Conservation (phyloP, 2,329 filamentous ascomycete species). For the Talaromyces pinophilus region DNA sequence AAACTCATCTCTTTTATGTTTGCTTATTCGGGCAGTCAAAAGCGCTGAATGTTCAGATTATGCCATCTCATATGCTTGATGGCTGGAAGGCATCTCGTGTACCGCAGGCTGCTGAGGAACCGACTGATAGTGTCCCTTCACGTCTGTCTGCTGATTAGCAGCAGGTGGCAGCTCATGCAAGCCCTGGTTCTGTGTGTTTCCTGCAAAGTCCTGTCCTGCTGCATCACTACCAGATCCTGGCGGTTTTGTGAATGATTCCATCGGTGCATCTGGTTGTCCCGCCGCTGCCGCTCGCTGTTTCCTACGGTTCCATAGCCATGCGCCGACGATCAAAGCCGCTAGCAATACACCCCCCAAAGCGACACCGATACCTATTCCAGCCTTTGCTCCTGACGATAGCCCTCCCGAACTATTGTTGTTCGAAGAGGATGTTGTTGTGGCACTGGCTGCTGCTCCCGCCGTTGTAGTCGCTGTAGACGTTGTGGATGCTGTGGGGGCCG, state of each 20-base stretch:
- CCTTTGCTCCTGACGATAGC: background rate
- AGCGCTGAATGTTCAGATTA: background rate
- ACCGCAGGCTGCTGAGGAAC: background rate
- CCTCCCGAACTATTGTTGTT: background rate
- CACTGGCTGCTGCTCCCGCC: background rate
- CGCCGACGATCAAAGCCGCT: background rate
- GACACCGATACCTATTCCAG: conserved; percentile 11
- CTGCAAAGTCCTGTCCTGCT: background rate
- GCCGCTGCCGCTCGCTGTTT: background rate
- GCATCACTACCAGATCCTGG: background rate
- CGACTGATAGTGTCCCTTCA: conserved; percentile 1
- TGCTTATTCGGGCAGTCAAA: background rate
- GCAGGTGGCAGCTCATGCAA: background rate
- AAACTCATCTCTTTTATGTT: background rate
- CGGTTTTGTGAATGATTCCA: background rate
- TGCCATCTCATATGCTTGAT: conserved; percentile 9
- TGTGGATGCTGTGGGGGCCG: background rate
- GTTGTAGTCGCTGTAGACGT: background rate
- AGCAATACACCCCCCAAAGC: background rate
- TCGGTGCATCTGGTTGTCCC: background rate
- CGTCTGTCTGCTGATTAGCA: background rate
- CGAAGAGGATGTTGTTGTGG: background rate
- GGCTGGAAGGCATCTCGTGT: conserved; percentile 4
- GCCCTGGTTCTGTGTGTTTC: background rate
- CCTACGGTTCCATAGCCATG: conserved; percentile 15